A percentile compares a stretch with the other conserved stretches of the same genome.
These are phyloP conservation scores for Dispira parvispora DNA, from an alignment of 192 early-diverging fungal species.

Conservation along the genomic window DNA sequence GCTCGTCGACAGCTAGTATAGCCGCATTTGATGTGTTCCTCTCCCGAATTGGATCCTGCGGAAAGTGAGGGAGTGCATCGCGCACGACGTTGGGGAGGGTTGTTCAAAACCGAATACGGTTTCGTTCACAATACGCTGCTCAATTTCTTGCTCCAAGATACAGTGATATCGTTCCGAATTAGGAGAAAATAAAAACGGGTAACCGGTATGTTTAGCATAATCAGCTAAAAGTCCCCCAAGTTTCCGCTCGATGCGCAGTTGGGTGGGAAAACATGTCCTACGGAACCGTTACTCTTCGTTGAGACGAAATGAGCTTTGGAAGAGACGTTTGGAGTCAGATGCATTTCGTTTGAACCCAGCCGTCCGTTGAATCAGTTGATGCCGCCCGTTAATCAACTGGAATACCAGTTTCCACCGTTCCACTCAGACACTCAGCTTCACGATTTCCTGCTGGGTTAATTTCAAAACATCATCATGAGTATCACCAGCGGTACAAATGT, in stretches of 20 bases:
- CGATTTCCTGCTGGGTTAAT: conserved; percentile 11
- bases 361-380: conserved; percentile 22
- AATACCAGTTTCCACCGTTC: conserved; percentile 14
- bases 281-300: conserved; percentile 69
- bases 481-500: conserved; percentile 14
- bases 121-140: conserved; percentile 34
- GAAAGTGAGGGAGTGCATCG: too few species aligned
- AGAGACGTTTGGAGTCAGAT: conserved; percentile 53
- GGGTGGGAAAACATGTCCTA: conserved; percentile 54
- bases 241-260: conserved; percentile 41
- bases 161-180: conserved; percentile 13
- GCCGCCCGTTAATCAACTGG: conserved; percentile 26
- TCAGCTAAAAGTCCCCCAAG: conserved; percentile 31
- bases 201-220: conserved; percentile 28
- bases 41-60: too few species aligned
- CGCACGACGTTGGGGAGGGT: too few species aligned
- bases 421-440: background rate
- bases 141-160: conserved; percentile 24
- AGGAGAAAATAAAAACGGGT: conserved; percentile 13
- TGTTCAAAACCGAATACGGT: conserved; percentile 24
- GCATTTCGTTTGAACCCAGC: conserved; percentile 55
- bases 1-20: too few species aligned
- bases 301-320: conserved; percentile 57
- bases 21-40: too few species aligned
- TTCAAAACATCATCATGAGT: conserved; percentile 16